Evolutionary conservation across 148 eudicot genomes (phyloP), one percentile per base, ranked within the genome.

Genomic region (Suaeda aralocaspica): DNA sequence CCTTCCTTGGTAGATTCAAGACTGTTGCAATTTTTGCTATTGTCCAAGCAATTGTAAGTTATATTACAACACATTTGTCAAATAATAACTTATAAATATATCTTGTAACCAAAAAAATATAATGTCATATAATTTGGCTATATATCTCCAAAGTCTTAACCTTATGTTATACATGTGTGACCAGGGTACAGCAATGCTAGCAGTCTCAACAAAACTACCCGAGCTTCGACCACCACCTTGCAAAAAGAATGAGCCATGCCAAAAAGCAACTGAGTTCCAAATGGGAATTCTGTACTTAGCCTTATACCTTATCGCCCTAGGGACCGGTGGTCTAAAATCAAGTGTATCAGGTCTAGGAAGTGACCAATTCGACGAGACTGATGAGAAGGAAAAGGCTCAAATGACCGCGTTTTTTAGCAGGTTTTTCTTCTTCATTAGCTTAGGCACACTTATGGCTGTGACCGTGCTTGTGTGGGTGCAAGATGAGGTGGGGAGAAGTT

Each of bases 321-420:
- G 84, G 0, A 81, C 84, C 1, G 84, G 84, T 5, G 84, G 84
- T 1, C 33, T 81, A 45, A 81, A 81, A 66, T 81, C 84, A 46
- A 81, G 84, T 64, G 81, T 77, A 0, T 81, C 84, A 4, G 84
- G 84, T 1, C 74, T 81, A 15, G 84, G 84, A 28, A 81, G 84
- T 44, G 84, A 81, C 41, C 84, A 81, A 51, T 81, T 81, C 19
- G 84, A 81, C 42, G 84, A 81, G 39, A 74, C 82, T 25, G 91
- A 93, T 18, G 86, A 83, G 50, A 82, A 75, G 52, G 98, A 93
- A 49, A 86, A 77, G 44, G 79, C 91, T 0, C 91, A 88, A 61
- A 93, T 84, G 98, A 87, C 91, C 0, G 88, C 77, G n/a, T 93
- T 93, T 82, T 93, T 93, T 74, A 86, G 89, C 57, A 77, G 98